Conservation (phyloP, 2,329 filamentous ascomycete species). For the Aspergillus aculeatus region DNA sequence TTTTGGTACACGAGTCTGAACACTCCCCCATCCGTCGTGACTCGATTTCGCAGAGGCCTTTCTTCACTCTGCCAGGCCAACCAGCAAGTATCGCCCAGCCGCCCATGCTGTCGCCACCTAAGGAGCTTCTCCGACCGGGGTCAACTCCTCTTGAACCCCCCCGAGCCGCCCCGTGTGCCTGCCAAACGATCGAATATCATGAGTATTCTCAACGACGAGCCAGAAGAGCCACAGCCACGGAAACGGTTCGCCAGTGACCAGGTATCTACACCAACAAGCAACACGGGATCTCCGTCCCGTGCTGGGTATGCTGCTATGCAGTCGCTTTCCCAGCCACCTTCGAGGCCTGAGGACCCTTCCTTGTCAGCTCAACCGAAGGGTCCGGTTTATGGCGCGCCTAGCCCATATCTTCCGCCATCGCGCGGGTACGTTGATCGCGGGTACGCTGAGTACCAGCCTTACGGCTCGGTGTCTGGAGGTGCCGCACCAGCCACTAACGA, state of each 20-base stretch:
- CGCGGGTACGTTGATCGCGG: conserved; percentile 35
- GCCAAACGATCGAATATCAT: conserved; percentile 52
- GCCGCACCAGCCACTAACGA: conserved; percentile 36
- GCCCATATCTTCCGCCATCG: conserved; percentile 28
- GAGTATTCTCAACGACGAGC: conserved; percentile 50
- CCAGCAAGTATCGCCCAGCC: conserved; percentile 29
- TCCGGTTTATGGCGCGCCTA: conserved; percentile 28
- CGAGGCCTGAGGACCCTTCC: conserved; percentile 27
- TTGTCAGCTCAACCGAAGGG: conserved; percentile 26
- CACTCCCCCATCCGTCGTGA: conserved; percentile 37
- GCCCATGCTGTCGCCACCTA: conserved; percentile 35
- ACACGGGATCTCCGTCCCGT: conserved; percentile 25
- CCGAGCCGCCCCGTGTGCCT: conserved; percentile 42
- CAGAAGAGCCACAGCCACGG: conserved; percentile 46
- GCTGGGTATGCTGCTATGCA: conserved; percentile 27
- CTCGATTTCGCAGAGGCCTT: conserved; percentile 35
- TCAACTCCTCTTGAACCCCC: conserved; percentile 29
- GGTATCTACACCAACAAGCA: conserved; percentile 18
- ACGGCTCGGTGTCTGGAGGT: conserved; percentile 26
- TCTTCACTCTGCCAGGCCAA: conserved; percentile 30
- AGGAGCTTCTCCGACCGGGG: conserved; percentile 35
- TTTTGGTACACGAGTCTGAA: conserved; percentile 34
- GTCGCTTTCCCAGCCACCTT: conserved; percentile 24
- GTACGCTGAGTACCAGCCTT: conserved; percentile 36
- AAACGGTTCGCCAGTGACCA: conserved; percentile 47